phyloP scores from a whole-genome alignment of 129 eudicot species.

The Gnaphalium uliginosum region DNA sequence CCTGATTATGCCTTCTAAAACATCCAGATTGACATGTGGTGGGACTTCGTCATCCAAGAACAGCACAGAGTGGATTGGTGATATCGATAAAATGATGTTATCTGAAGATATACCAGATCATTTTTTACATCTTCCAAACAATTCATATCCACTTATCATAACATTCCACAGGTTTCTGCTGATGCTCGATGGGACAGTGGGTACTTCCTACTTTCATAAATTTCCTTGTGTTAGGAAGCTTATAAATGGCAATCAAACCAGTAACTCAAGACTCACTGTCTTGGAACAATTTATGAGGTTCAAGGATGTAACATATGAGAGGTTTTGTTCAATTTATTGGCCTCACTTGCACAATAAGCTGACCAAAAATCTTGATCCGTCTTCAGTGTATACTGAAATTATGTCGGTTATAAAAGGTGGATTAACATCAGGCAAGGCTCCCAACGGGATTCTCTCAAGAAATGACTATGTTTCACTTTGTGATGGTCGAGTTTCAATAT shows the following conservation, averaged over 20 bases:
- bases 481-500: constrained; percentile 47
- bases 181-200: constrained; percentile 87
- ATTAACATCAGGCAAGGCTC: constrained; percentile 32
- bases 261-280: constrained; percentile 38
- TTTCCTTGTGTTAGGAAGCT: constrained; percentile 31
- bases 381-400: constrained; percentile 69
- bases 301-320: constrained; percentile 59
- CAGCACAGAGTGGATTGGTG: constrained; percentile 36
- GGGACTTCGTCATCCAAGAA: constrained; percentile 30
- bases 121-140: constrained; percentile 42
- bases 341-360: constrained; percentile 55
- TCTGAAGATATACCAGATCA: constrained; percentile 57
- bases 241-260: constrained; percentile 9
- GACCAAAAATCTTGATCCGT: constrained; percentile 59
- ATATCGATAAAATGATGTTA: constrained; percentile 41
- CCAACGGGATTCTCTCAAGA: constrained; percentile 29
- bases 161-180: constrained; percentile 68
- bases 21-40: constrained; percentile 39
- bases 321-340: constrained; percentile 60
- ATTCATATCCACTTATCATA: constrained; percentile 66
- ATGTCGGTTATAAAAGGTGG: constrained; percentile 84
- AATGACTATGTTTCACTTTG: constrained; percentile 54
- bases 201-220: constrained; percentile 60
- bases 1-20: constrained; percentile 4
- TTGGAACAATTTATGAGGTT: constrained; percentile 45